Evolutionary conservation across 2,329 filamentous ascomycete genomes (phyloP).

Genomic region (Fusarium marasasianum): DNA sequence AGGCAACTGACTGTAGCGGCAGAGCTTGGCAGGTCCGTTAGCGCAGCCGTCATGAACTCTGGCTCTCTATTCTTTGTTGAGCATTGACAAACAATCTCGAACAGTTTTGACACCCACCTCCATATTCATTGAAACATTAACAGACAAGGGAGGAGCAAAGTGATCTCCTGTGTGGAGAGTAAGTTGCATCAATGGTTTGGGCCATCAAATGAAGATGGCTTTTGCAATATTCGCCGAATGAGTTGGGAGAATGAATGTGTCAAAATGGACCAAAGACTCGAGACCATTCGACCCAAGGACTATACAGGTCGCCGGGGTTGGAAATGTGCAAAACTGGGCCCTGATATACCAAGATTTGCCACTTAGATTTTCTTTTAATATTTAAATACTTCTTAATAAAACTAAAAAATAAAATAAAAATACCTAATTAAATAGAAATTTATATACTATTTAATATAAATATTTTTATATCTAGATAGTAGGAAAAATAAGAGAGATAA

Average conservation of each 20-base stretch:
- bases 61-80: constrained; percentile 8
- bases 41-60: neutral
- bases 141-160: neutral
- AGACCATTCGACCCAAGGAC: neutral
- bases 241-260: neutral
- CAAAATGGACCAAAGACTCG: neutral
- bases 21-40: neutral
- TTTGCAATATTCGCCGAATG: neutral
- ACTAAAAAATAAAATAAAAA: too few relatives aligned
- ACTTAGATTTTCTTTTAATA: too few relatives aligned
- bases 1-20: neutral
- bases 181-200: neutral
- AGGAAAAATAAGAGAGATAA: too few relatives aligned
- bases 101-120: neutral
- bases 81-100: neutral
- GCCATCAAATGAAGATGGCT: neutral
- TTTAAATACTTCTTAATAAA: too few relatives aligned
- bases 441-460: too few relatives aligned
- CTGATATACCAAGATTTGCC: too few relatives aligned
- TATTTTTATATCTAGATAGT: too few relatives aligned
- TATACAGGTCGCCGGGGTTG: too few relatives aligned
- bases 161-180: neutral
- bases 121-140: neutral
- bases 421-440: too few relatives aligned
- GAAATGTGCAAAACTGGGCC: too few relatives aligned